A percentile compares a stretch with the other conserved stretches of the same genome.
These are phyloP conservation scores for Volvox reticuliferus DNA, from an alignment of 139 green algal species.

Conservation along the genomic window DNA sequence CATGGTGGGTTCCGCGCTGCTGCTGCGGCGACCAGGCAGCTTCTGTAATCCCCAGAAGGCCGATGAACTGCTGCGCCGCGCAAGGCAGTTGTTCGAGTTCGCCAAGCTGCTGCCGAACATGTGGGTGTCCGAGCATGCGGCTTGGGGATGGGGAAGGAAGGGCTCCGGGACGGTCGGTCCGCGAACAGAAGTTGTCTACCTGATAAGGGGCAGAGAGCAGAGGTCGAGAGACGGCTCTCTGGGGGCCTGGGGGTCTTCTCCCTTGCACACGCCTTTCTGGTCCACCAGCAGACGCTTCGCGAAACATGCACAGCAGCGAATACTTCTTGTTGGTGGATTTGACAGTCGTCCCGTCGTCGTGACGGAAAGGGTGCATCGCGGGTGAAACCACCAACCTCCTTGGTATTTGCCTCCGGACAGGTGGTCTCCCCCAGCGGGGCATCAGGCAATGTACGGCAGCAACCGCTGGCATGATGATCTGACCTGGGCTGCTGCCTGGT, in stretches of 20 bases:
- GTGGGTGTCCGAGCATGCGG: too few species aligned
- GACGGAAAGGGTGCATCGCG: too few species aligned
- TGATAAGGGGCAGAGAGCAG: background rate
- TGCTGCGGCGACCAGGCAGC: background rate
- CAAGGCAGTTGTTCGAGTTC: conserved; percentile 24
- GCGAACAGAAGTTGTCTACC: background rate
- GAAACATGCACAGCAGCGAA: background rate
- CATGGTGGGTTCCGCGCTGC: background rate
- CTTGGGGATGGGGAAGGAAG: too few species aligned
- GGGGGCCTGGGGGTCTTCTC: too few species aligned
- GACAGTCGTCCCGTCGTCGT: too few species aligned
- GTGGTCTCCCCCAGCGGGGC: background rate
- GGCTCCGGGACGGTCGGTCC: too few species aligned
- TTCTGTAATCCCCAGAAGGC: background rate
- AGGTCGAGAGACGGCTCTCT: background rate
- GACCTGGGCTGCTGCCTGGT: conserved; percentile 22
- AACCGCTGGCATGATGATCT: background rate
- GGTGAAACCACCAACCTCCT: background rate
- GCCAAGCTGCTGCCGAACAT: background rate
- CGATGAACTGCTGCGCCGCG: background rate
- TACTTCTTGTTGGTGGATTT: too few species aligned
- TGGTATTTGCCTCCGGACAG: background rate
- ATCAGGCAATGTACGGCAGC: conserved; percentile 5
- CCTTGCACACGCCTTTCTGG: background rate
- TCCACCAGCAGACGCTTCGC: background rate